Conservation (phyloP, 1,284 basidiomycete genomes). For the Cystobasidium slooffiae region DNA sequence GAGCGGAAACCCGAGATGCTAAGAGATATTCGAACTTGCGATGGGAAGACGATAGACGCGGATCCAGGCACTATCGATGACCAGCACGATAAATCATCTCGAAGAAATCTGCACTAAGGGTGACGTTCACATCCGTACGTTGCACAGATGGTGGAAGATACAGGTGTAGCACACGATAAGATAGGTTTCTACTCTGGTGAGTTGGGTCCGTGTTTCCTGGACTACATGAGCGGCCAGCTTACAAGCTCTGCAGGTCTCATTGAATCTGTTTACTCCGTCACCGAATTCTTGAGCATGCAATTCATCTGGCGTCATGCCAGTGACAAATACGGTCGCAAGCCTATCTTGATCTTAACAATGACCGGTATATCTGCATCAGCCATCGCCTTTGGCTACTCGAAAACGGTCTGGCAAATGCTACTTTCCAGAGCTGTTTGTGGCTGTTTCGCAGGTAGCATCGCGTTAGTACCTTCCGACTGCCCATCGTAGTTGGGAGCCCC, state of each 20-base stretch:
- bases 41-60: constrained; percentile 25
- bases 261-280: constrained; percentile 24
- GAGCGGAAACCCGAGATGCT: constrained; percentile 30
- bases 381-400: constrained; percentile 10
- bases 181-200: constrained; percentile 32
- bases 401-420: constrained; percentile 19
- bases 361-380: constrained; percentile 1
- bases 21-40: constrained; percentile 20
- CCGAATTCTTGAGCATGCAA: constrained; percentile 14
- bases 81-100: no score
- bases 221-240: neutral
- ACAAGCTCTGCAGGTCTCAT: neutral
- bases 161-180: neutral
- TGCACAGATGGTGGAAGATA: constrained; percentile 12
- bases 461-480: neutral
- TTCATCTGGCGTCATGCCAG: constrained; percentile 4
- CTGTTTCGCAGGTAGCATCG: constrained; percentile 14
- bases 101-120: no score
- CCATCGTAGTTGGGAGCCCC: neutral
- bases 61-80: neutral
- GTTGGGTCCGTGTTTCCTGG: neutral
- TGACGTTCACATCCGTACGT: neutral
- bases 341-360: constrained; percentile 2
- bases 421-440: constrained; percentile 5
- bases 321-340: constrained; percentile 18